Base-by-base conservation (phyloP, 257 asterid species). In the Mitragyna speciosa region DNA sequence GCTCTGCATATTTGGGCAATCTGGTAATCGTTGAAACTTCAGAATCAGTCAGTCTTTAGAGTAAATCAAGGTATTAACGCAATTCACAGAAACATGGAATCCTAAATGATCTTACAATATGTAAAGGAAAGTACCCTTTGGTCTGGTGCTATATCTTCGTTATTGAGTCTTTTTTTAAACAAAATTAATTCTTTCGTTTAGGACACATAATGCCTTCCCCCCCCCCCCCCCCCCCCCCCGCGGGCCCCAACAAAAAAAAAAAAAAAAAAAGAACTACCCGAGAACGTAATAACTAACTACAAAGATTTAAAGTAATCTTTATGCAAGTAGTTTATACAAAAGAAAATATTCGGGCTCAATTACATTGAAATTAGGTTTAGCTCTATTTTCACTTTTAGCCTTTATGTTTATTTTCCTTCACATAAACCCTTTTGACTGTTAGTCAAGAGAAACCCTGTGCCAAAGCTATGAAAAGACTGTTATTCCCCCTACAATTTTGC, bases 1-100 rank as follows among this genome's bases (percentile, higher is more conserved):
- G 70, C 80, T 82, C 78, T 82, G 86, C 90, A 87, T 87, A 39
- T 67, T 51, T 76, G 77, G 76, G 12, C 39, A 51, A 73, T 69
- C 79, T 73, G 61, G 36, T 68, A 48, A 14, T 72, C 14, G 26
- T 1, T 24, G 33, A 48, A 72, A 41, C 73, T 69, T 69, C 31
- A 59, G n/a, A 66, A 31, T n/a, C 78, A 72, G 63, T 56, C 31
- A 43, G 41, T 71, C 64, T 33, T 7, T 12, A 16, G 41, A 45
- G 47, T 56, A n/a, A 17, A 39, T 6, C 15, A 47, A 43, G 33
- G 31, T 31, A 52, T 24, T 11, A 24, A 39, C 14, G 19, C 2
- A 31, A 4, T 61, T n/a, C 30, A 61, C 8, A n/a, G 0, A n/a
- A 15, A n/a, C 33, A 61, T n/a, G 67, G 17, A 61, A n/a, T 61